Conservation (phyloP, 129 eudicot species). For the Centaurea solstitialis region DNA sequence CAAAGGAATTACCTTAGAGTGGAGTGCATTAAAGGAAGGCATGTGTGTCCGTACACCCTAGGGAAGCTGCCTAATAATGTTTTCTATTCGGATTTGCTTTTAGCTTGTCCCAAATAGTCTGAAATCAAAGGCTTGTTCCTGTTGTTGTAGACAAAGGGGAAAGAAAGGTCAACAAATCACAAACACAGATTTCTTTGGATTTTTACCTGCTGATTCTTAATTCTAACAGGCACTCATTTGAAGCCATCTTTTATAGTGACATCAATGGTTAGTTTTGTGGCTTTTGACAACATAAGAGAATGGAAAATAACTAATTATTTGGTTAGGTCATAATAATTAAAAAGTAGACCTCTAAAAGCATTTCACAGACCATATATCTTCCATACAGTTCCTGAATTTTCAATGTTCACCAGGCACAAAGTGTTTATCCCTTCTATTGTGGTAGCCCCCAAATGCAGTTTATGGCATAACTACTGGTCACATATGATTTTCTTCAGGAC, state of each 20-base stretch:
- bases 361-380: neutral
- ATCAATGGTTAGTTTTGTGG: neutral
- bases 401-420: neutral
- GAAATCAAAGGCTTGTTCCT: neutral
- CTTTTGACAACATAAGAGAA: slow-evolving; percentile 2
- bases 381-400: neutral
- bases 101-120: neutral
- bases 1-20: neutral
- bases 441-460: neutral
- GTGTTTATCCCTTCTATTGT: neutral
- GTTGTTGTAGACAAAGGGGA: neutral
- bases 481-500: neutral
- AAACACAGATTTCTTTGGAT: neutral
- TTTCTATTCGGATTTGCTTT: neutral
- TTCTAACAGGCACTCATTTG: neutral
- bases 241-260: neutral
- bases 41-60: too few species aligned
- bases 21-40: neutral
- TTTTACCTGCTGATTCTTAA: neutral
- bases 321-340: neutral
- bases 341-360: neutral
- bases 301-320: neutral
- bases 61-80: neutral
- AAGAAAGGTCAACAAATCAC: neutral
- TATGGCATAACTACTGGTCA: neutral